Conservation (phyloP, 768 basidiomycete genomes). For the Macrocybe gigantea region DNA sequence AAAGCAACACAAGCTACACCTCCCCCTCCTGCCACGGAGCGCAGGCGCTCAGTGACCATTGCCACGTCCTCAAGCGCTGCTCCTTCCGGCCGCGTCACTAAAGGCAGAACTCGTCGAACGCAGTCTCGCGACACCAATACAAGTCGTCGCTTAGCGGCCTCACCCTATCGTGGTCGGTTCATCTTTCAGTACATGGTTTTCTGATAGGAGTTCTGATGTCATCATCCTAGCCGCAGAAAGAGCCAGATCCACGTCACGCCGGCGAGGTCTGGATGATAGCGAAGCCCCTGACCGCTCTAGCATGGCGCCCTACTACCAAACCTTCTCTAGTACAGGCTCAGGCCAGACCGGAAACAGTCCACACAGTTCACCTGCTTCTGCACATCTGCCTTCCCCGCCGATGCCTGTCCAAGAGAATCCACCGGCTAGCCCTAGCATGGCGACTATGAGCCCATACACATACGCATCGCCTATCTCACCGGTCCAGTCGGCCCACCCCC, state of each 20-base stretch:
- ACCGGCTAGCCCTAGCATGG: slow-evolving; percentile 47
- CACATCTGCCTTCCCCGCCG: slow-evolving; percentile 65
- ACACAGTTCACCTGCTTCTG: slow-evolving; percentile 74
- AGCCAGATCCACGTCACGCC: slow-evolving; percentile 71
- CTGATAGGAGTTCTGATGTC: slow-evolving; percentile 7
- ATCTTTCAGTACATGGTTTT: slow-evolving; percentile 1
- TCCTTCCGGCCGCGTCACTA: slow-evolving; percentile 35
- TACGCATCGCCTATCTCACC: slow-evolving; percentile 47
- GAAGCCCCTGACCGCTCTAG: slow-evolving; percentile 41
- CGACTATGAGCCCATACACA: slow-evolving; percentile 37
- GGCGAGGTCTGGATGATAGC: slow-evolving; percentile 64
- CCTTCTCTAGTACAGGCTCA: slow-evolving; percentile 50
- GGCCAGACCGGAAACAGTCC: slow-evolving; percentile 43
- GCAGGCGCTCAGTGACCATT: slow-evolving; percentile 53
- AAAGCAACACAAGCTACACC: slow-evolving; percentile 6
- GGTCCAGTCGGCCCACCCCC: slow-evolving; percentile 47
- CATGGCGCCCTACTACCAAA: slow-evolving; percentile 41
- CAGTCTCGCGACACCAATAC: slow-evolving; percentile 52
- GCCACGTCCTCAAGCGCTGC: slow-evolving; percentile 30
- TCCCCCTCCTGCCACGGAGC: slow-evolving; percentile 28
- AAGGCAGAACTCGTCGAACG: slow-evolving; percentile 47
- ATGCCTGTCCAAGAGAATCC: slow-evolving; percentile 44
- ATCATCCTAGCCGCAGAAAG: slow-evolving; percentile 44
- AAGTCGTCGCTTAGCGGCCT: slow-evolving; percentile 51
- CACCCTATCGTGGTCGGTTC: slow-evolving; percentile 43